These are phyloP conservation scores for Trypanosoma lewisi DNA, from an alignment of 208 protist genomes.

Conservation along the genomic window DNA sequence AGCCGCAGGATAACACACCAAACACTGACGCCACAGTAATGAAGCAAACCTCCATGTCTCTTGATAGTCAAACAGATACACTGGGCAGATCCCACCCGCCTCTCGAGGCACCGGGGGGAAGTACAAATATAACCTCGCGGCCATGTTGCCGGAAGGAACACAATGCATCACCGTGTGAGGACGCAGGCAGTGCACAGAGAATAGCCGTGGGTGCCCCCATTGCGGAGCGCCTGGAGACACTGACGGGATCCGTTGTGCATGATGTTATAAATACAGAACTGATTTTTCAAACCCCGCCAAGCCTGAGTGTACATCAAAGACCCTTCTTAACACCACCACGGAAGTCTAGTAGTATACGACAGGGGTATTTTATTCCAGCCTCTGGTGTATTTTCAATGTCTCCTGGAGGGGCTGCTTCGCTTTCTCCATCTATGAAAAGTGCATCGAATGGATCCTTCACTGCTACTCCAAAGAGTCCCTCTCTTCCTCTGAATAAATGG, in stretches of 20 bases:
- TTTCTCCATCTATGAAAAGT: neutral
- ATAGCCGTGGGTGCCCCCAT: neutral
- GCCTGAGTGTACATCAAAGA: neutral
- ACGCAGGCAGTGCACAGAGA: neutral
- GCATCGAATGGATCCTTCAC: neutral
- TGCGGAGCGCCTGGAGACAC: neutral
- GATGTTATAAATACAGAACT: neutral
- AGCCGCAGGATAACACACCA: too few species aligned
- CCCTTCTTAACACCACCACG: neutral
- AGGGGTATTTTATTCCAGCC: neutral
- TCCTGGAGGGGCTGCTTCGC: neutral
- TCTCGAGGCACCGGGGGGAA: neutral
- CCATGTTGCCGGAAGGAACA: too few species aligned
- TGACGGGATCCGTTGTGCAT: slow-evolving; percentile 6
- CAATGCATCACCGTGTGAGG: too few species aligned
- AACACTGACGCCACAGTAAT: too few species aligned
- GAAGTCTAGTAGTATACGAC: neutral
- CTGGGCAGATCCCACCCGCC: neutral
- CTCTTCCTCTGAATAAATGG: neutral
- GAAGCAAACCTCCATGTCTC: too few species aligned
- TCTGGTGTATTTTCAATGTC: slow-evolving; percentile 5
- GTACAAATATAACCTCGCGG: neutral
- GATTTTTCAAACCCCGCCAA: neutral
- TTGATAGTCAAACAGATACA: neutral
- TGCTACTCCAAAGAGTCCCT: neutral